These are phyloP conservation scores for Zhuliangozyma blackwelliae DNA, from an alignment of 1,139 yeast genomes.

Conservation along the genomic window DNA sequence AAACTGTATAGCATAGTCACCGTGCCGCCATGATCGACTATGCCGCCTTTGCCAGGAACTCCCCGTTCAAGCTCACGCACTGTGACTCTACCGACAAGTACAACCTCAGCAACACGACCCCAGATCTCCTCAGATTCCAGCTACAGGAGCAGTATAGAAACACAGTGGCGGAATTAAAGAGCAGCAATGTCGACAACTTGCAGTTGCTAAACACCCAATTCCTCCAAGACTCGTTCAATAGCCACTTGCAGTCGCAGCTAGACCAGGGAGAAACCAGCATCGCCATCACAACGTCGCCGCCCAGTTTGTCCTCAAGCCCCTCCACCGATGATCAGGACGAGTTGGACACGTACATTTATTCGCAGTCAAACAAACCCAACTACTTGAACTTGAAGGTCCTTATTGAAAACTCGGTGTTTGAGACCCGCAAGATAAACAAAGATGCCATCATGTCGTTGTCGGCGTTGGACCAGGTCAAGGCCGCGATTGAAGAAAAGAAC, in stretches of 20 bases:
- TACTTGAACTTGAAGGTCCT: conserved; percentile 40
- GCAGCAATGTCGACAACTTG: conserved; percentile 11
- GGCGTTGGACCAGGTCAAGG: conserved; percentile 27
- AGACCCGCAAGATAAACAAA: conserved; percentile 33
- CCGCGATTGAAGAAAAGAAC: conserved; percentile 23
- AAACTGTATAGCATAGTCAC: no score
- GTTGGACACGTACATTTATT: conserved; percentile 16
- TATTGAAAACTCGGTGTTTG: conserved; percentile 43
- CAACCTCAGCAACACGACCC: conserved; percentile 35
- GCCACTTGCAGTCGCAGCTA: conserved; percentile 31
- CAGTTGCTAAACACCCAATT: conserved; percentile 19
- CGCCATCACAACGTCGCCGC: conserved; percentile 7
- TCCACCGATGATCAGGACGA: conserved; percentile 14
- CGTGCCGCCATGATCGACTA: conserved; percentile 28
- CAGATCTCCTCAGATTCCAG: conserved; percentile 43
- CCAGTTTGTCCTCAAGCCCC: conserved; percentile 18
- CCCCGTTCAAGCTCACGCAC: conserved; percentile 37
- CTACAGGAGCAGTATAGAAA: conserved; percentile 39
- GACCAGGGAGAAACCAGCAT: conserved; percentile 27
- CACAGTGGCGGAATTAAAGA: conserved; percentile 21
- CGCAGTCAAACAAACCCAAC: conserved; percentile 19
- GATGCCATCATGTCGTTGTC: conserved; percentile 32
- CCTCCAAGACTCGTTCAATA: conserved; percentile 32
- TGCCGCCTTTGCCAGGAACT: conserved; percentile 29
- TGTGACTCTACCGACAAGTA: conserved; percentile 21